A percentile compares a stretch with the other conserved stretches of the same genome.
phyloP scores from a whole-genome alignment of 2,329 filamentous ascomycete genomes.

The Chalaropsis thielavioides region DNA sequence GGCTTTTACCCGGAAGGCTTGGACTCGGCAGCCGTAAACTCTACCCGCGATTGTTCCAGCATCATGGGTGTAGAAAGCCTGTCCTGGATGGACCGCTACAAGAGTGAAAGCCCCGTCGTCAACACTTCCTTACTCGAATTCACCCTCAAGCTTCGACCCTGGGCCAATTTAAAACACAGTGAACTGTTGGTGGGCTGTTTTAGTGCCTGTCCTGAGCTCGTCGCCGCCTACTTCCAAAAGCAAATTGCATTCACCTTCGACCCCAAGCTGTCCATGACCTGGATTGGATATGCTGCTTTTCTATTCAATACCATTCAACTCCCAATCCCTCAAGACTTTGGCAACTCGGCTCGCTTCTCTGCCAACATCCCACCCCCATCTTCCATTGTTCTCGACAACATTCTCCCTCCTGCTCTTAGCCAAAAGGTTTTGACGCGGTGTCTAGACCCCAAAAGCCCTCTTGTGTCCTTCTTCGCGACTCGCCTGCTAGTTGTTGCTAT shows the following conservation, averaged over 20 bases:
- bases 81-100: conserved; percentile 54
- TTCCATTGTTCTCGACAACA: conserved; percentile 66
- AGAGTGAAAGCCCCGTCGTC: conserved; percentile 53
- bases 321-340: conserved; percentile 57
- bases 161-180: conserved; percentile 66
- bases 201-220: conserved; percentile 64
- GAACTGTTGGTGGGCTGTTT: conserved; percentile 74
- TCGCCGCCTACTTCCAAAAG: conserved; percentile 72
- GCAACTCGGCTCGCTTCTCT: conserved; percentile 44
- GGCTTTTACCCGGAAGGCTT: conserved; percentile 74
- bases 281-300: conserved; percentile 87
- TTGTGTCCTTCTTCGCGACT: conserved; percentile 73
- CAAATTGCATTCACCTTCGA: conserved; percentile 75
- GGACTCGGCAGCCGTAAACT: conserved; percentile 33
- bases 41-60: conserved; percentile 28
- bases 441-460: conserved; percentile 58
- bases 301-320: conserved; percentile 68
- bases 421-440: conserved; percentile 69
- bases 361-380: conserved; percentile 61
- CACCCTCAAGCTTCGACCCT: conserved; percentile 63
- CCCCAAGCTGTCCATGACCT: conserved; percentile 80
- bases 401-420: conserved; percentile 68
- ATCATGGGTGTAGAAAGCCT: conserved; percentile 51
- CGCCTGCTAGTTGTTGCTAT: conserved; percentile 66
- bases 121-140: conserved; percentile 72